Evolutionary conservation across 306 rosid species (phyloP).

Genomic region (Mimosa pudica): DNA sequence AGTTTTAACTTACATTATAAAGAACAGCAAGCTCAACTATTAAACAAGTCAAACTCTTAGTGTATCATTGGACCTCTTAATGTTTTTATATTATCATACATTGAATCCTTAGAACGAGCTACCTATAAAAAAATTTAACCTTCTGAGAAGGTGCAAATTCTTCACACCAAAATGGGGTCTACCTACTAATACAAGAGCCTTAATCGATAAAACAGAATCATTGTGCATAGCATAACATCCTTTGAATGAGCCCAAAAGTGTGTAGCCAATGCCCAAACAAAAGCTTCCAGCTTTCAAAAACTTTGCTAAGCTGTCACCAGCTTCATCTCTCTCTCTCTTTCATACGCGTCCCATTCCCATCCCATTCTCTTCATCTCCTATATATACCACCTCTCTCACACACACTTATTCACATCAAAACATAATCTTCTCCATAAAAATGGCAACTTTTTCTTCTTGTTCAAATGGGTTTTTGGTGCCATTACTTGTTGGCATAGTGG

Average conservation of each 20-base stretch:
- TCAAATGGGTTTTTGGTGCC: conserved; percentile 13
- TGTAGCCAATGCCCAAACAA: conserved; percentile 44
- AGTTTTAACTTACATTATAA: neutral
- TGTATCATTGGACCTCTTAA: neutral
- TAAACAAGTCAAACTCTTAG: neutral
- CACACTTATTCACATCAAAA: conserved; percentile 40
- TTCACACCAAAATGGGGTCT: conserved; percentile 32
- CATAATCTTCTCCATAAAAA: conserved; percentile 10
- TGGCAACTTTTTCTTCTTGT: conserved; percentile 42
- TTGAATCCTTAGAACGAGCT: neutral
- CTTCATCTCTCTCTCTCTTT: conserved; percentile 38
- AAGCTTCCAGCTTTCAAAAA: conserved; percentile 61
- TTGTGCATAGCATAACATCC: conserved; percentile 24
- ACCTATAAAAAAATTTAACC: neutral
- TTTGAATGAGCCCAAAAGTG: conserved; percentile 20
- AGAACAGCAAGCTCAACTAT: neutral
- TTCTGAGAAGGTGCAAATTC: neutral
- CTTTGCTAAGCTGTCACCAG: conserved; percentile 67
- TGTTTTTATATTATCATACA: neutral
- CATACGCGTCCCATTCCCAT: conserved; percentile 55
- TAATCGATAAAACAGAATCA: conserved; percentile 16
- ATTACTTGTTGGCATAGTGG: conserved; percentile 34
- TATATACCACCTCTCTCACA: conserved; percentile 37
- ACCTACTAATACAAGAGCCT: neutral
- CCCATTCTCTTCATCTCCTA: conserved; percentile 7